Percentiles rank a stretch among this genome's conserved stretches.
Evolutionary conservation across 2,329 filamentous ascomycete species (phyloP).

Genomic region (Ophiocordyceps australis): DNA sequence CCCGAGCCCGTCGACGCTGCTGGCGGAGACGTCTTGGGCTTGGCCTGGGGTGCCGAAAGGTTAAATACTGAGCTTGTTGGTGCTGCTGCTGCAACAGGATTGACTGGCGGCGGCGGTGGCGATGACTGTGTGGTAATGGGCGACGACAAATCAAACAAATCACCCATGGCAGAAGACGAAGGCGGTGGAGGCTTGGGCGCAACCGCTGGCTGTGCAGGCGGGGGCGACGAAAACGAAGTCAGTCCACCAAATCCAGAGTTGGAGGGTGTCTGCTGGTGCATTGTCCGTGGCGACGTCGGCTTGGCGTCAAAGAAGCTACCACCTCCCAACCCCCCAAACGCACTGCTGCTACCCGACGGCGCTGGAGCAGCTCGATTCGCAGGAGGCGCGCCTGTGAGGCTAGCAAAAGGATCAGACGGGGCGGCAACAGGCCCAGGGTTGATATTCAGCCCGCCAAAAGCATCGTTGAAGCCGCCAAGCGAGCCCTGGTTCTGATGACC

Average conservation of each 20-base stretch:
- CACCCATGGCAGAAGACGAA: conserved; percentile 45
- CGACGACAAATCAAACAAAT: conserved; percentile 64
- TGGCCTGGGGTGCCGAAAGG: conserved; percentile 38
- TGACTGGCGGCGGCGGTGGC: conserved; percentile 16
- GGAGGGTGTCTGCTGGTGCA: conserved; percentile 31
- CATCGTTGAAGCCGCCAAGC: conserved; percentile 57
- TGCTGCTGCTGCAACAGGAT: conserved; percentile 17
- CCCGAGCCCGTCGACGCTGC: conserved; percentile 14
- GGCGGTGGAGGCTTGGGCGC: conserved; percentile 22
- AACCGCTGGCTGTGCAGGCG: conserved; percentile 10
- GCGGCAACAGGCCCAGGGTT: conserved; percentile 20
- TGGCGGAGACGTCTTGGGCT: conserved; percentile 23
- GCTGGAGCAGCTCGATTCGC: conserved; percentile 15
- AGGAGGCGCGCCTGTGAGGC: conserved; percentile 22
- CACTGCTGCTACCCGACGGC: conserved; percentile 16
- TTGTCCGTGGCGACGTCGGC: conserved; percentile 32
- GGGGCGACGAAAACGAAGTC: conserved; percentile 35
- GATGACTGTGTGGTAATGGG: conserved; percentile 26
- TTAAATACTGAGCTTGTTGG: conserved; percentile 58
- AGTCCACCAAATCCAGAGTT: conserved; percentile 50
- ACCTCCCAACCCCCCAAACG: conserved; percentile 41
- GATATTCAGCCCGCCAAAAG: conserved; percentile 36
- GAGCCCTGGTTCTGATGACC: conserved; percentile 29
- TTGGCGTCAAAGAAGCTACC: conserved; percentile 72
- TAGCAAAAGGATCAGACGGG: conserved; percentile 39